phyloP scores from a whole-genome alignment of 2,329 filamentous ascomycete genomes.

The Sclerotiophoma versabilis region DNA sequence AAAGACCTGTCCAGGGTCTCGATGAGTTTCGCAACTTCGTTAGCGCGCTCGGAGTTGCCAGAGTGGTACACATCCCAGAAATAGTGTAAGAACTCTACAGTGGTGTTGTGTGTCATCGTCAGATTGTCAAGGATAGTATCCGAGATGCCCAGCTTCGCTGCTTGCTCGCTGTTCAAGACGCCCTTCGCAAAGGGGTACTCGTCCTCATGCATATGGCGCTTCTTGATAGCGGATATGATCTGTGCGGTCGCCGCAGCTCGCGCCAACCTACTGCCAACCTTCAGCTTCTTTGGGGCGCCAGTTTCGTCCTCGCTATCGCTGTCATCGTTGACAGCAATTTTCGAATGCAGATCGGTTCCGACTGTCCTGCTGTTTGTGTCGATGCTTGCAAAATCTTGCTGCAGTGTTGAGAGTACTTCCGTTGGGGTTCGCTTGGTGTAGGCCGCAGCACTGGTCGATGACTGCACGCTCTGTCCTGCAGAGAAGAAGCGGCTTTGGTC shows the following conservation, averaged over 20 bases:
- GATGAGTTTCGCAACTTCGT: constrained; percentile 80
- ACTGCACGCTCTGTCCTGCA: constrained; percentile 52
- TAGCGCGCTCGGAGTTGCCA: constrained; percentile 79
- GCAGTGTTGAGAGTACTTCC: constrained; percentile 71
- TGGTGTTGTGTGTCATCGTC: constrained; percentile 86
- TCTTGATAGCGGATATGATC: constrained; percentile 69
- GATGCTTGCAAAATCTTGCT: constrained; percentile 65
- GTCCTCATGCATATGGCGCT: constrained; percentile 65
- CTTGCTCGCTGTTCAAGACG: constrained; percentile 37
- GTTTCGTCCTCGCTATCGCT: constrained; percentile 63
- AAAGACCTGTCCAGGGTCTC: constrained; percentile 81
- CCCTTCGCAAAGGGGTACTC: constrained; percentile 40
- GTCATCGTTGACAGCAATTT: constrained; percentile 73
- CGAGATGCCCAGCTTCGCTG: constrained; percentile 45
- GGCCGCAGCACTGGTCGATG: constrained; percentile 58
- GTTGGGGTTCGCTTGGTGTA: constrained; percentile 75
- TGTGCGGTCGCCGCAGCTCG: constrained; percentile 70
- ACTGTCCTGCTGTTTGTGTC: constrained; percentile 41
- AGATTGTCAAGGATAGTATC: constrained; percentile 65
- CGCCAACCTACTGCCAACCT: constrained; percentile 74
- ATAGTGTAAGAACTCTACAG: constrained; percentile 93
- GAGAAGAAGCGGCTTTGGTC: constrained; percentile 87
- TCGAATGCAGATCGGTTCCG: constrained; percentile 64
- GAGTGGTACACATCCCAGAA: constrained; percentile 95
- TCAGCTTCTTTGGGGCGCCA: constrained; percentile 63